A percentile compares a stretch with the other conserved stretches of the same genome.
Evolutionary conservation across 2,329 filamentous ascomycete species (phyloP).

Genomic region (Phaeosphaeriaceae sp.): DNA sequence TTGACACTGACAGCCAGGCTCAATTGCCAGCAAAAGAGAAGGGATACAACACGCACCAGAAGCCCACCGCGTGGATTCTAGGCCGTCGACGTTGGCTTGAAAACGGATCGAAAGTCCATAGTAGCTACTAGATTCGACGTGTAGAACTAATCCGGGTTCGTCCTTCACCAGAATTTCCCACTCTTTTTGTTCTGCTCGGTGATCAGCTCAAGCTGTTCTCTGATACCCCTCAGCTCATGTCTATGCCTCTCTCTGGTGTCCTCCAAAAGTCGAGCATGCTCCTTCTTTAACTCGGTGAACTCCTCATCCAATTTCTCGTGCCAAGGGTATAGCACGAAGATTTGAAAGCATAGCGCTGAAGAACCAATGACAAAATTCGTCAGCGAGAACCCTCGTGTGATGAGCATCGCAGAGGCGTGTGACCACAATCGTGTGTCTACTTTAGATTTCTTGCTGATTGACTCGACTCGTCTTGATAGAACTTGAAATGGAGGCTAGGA

Average conservation of each 20-base stretch:
- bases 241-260: conserved; percentile 27
- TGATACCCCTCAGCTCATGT: conserved; percentile 26
- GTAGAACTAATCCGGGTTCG: too few species aligned
- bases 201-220: conserved; percentile 27
- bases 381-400: conserved; percentile 62
- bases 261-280: conserved; percentile 54
- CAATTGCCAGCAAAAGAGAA: too few species aligned
- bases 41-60: too few species aligned
- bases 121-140: not conserved
- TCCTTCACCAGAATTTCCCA: conserved; percentile 13
- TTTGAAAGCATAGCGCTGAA: conserved; percentile 71
- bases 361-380: conserved; percentile 72
- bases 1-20: too few species aligned
- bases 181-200: conserved; percentile 16
- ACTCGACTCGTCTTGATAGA: too few species aligned
- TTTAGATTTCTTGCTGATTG: too few species aligned
- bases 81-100: too few species aligned
- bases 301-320: conserved; percentile 70
- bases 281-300: conserved; percentile 65
- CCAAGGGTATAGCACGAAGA: conserved; percentile 75
- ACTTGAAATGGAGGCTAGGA: too few species aligned
- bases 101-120: not conserved
- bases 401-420: conserved; percentile 38
- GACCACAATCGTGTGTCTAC: too few species aligned
- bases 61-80: too few species aligned